Evolutionary conservation across 1,139 yeast species (phyloP), one percentile per base, ranked within the genome.

Genomic region (Schwanniomyces etchellsii): DNA sequence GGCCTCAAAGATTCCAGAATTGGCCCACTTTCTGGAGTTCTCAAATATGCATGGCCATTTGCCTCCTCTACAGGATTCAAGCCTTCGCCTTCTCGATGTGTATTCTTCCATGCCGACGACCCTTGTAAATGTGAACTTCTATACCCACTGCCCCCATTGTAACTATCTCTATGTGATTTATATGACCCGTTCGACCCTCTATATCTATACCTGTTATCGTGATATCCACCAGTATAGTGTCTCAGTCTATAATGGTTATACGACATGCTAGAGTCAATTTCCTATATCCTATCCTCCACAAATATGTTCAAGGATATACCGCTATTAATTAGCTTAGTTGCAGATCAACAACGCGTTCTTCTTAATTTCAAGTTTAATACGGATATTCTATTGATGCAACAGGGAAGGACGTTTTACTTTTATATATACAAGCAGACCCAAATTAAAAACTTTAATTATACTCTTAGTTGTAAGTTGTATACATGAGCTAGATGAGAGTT

Each of bases 161-260:
- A 24, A 11, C 25, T 28, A 20, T 28, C 34, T 5, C n/a, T 18
- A n/a, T 18, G n/a, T 18, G 21, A 18, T 18, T 18, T 18, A 18
- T 7, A 18, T 18, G 21, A 18, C n/a, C 21, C 21, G n/a, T 18
- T 18, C 7, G 9, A 7, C 21, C 9, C 7, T 18, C 21, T 12
- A n/a, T 24, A 20, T 17, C 28, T 32, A 23, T 37, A 36, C 25
- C 41, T 29, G 13, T 26, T 28, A 18, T 36, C 35, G 15, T 21
- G 12, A 25, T 37, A 42, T 14, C 42, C 42, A 12, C 39, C 38
- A 26, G 29, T 28, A 30, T 42, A 35, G 10, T 42, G 42, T 20
- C 45, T 36, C 29, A 32, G 34, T 27, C 37, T 32, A 34, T 42
- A 34, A 24, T 37, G 33, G 26, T 42, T 39, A 30, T 43, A 39